Evolutionary conservation across 169 alveolate genomes (phyloP).

Genomic region (Perkinsus olseni): DNA sequence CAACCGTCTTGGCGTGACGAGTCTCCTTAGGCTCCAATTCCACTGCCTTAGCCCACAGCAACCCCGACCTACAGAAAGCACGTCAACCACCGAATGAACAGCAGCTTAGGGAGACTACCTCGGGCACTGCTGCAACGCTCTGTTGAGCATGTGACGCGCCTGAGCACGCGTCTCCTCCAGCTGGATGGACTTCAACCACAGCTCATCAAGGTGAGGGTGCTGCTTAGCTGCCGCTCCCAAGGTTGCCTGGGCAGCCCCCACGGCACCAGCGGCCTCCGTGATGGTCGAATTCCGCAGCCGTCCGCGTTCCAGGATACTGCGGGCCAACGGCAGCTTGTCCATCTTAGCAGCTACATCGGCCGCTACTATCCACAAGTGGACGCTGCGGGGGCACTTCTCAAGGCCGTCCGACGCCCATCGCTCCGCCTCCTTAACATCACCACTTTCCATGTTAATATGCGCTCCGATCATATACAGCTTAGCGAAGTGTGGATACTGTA

Average conservation of each 20-base stretch:
- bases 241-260: neutral
- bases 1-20: constrained; percentile 63
- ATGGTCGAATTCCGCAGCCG: neutral
- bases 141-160: neutral
- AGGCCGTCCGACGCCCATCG: neutral
- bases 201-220: neutral
- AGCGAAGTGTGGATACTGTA: constrained; percentile 27
- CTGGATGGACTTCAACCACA: neutral
- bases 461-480: constrained; percentile 70
- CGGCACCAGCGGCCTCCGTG: neutral
- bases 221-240: neutral
- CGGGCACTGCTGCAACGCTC: neutral
- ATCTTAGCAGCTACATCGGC: neutral
- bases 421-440: neutral
- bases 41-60: constrained; percentile 75
- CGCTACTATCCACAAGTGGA: neutral
- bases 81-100: too few species aligned
- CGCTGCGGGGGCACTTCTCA: neutral
- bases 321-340: neutral
- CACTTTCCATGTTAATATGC: constrained; percentile 44
- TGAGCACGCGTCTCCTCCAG: neutral
- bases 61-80: constrained; percentile 70
- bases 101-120: too few species aligned
- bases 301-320: neutral
- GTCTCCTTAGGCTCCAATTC: constrained; percentile 64